A percentile compares a stretch with the other conserved stretches of the same genome.
Conservation (phyloP, 495 filamentous ascomycete species). For the Thermothielavioides terrestris region DNA sequence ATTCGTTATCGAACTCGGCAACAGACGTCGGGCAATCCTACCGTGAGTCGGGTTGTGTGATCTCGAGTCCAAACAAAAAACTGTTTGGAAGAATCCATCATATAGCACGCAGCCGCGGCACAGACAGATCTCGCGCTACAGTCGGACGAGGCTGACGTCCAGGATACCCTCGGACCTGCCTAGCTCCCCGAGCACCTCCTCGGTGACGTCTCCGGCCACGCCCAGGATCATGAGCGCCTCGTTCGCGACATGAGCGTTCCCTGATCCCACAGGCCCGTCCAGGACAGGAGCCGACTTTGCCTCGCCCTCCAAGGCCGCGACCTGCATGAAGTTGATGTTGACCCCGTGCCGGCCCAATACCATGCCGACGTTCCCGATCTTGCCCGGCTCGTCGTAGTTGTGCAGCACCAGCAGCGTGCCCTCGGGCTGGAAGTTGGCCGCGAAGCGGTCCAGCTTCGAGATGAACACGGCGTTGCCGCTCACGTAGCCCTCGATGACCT, state of each 20-base stretch:
- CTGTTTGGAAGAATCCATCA: no score
- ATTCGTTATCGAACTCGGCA: no score
- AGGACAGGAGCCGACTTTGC: slow-evolving; percentile 17
- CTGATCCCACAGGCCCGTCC: slow-evolving; percentile 15
- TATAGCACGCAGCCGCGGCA: no score
- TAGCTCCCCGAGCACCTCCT: slow-evolving; percentile 47
- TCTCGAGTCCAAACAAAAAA: no score
- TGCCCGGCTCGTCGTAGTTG: slow-evolving; percentile 64
- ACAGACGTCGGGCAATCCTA: no score
- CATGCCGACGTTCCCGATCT: slow-evolving; percentile 62
- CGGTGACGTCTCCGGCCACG: slow-evolving; percentile 48
- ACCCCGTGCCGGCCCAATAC: slow-evolving; percentile 53
- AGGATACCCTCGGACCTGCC: slow-evolving; percentile 50
- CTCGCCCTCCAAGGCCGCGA: slow-evolving; percentile 43
- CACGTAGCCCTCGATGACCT: slow-evolving; percentile 59
- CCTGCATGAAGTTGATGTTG: slow-evolving; percentile 66
- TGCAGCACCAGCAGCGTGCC: slow-evolving; percentile 58
- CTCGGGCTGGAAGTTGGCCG: slow-evolving; percentile 52
- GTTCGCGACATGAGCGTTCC: slow-evolving; percentile 19
- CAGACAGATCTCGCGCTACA: slow-evolving; percentile 23
- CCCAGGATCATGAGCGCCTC: slow-evolving; percentile 71
- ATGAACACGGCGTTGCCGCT: slow-evolving; percentile 51
- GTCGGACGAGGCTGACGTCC: slow-evolving; percentile 50
- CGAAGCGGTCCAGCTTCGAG: slow-evolving; percentile 55
- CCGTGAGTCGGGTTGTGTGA: no score